Base-by-base conservation (phyloP, 2,329 filamentous ascomycete genomes). In the Talaromyces marneffei region DNA sequence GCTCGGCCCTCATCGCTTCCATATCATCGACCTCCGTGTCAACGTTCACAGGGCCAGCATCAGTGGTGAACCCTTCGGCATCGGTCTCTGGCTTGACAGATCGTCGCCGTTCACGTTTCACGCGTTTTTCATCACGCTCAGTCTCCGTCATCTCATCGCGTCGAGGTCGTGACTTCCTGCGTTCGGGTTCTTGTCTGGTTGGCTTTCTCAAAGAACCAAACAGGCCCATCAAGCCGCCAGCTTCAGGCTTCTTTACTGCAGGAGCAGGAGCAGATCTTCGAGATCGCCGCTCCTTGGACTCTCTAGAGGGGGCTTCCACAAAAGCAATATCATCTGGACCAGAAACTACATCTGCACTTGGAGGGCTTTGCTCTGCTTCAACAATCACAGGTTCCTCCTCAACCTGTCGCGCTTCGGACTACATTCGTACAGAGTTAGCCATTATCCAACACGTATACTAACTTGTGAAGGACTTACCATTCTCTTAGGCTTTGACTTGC, bases 1-100 rank as follows among this genome's bases (percentile, higher is more conserved):
- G 84, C 61, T 85, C 85, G 31, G 84, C 85, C 48, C 82, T 82
- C 23, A 83, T 84, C 16, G 56, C 62, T 70, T 89, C 87, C 16
- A 86, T 84, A 2, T 82, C 77, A 58, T 78, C 78, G 25, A 67
- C 73, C 40, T 80, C 79, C 33, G 73, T 77, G 61, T 65, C 69
- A 16, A 60, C 69, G 6, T 39, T 58, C 4, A 57, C 76, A 6
- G 75, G 72, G 9, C 71, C 75, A 29, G 81, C 82, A 14, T 78
- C 76, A 2, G 75, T 75, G 3, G 70, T 71, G 55, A 77, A 72
- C 2, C 72, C 80, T 40, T 85, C 83, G 42, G 72, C 76, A 61
- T 80, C 81, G 7, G 75, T 78, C 40, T 83, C 85, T 4, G 79
- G 74, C 48, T 69, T 75, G n/a, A 70, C 69, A 23, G 79, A 71